A percentile compares a stretch with the other conserved stretches of the same genome.
phyloP scores from a whole-genome alignment of 2,329 filamentous ascomycete genomes.

The Ascochyta fabae region DNA sequence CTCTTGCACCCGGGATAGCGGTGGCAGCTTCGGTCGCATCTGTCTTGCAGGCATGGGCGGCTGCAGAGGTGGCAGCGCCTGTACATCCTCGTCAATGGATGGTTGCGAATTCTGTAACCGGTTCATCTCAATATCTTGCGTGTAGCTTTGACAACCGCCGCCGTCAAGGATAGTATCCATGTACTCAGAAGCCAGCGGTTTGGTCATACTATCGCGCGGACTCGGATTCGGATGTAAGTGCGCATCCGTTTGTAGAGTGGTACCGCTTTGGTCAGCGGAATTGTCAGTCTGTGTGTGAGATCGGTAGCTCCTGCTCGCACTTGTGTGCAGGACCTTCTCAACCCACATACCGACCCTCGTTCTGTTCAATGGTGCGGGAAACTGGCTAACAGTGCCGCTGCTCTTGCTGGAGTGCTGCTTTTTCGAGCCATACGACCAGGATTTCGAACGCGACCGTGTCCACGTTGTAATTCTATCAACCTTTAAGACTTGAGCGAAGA shows the following conservation, averaged over 20 bases:
- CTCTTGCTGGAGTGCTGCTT: background rate
- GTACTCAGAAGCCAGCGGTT: background rate
- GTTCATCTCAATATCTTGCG: background rate
- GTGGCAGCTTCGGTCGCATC: background rate
- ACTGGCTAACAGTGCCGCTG: background rate
- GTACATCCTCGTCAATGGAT: background rate
- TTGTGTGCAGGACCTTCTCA: background rate
- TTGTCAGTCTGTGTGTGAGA: background rate
- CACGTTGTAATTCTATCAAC: background rate
- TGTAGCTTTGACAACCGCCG: background rate
- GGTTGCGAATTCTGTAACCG: background rate
- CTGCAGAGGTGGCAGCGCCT: background rate
- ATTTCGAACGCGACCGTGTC: background rate
- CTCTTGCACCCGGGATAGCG: background rate
- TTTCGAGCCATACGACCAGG: background rate
- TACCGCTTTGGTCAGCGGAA: background rate
- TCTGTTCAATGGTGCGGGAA: background rate
- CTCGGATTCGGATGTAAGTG: background rate
- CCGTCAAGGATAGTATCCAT: background rate
- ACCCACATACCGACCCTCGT: background rate
- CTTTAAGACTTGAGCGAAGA: conserved; percentile 24
- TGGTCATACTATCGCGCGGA: background rate
- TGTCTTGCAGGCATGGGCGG: background rate
- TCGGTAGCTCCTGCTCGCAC: background rate
- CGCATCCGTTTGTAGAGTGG: background rate